A percentile compares a stretch with the other conserved stretches of the same genome.
Evolutionary conservation across 106 monocot species (phyloP).

Genomic region (Posidonia australis): DNA sequence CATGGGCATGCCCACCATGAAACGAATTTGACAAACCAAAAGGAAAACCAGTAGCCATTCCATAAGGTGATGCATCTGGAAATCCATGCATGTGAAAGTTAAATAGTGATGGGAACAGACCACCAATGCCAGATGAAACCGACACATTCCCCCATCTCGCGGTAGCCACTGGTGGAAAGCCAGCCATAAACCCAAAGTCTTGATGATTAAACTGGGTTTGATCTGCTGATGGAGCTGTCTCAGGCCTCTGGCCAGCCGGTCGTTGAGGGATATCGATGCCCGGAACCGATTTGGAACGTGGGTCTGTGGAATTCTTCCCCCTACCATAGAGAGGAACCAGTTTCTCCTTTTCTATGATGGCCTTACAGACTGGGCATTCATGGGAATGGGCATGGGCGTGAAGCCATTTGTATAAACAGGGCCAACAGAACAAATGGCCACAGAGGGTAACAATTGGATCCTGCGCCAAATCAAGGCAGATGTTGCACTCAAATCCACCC

Average conservation of each 20-base stretch:
- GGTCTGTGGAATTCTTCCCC: slow-evolving; percentile 49
- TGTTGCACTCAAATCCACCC: slow-evolving; percentile 70
- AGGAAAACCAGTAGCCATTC: slow-evolving; percentile 8
- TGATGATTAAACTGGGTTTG: slow-evolving; percentile 35
- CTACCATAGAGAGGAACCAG: slow-evolving; percentile 74
- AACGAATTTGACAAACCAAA: slow-evolving; percentile 16
- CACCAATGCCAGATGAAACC: slow-evolving; percentile 18
- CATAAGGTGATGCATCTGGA: slow-evolving; percentile 16
- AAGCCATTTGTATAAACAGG: slow-evolving; percentile 76
- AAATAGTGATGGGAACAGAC: slow-evolving; percentile 16
- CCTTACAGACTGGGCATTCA: slow-evolving; percentile 84
- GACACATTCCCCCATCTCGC: slow-evolving; percentile 5
- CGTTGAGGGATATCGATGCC: slow-evolving; percentile 58
- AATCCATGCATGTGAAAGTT: slow-evolving; percentile 24
- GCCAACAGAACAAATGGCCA: slow-evolving; percentile 83
- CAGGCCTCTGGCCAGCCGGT: slow-evolving; percentile 55
- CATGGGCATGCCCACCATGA: slow-evolving; percentile 3
- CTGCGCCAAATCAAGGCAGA: slow-evolving; percentile 72
- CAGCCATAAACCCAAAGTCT: slow-evolving; percentile 28
- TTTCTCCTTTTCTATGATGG: slow-evolving; percentile 51
- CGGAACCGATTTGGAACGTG: slow-evolving; percentile 35
- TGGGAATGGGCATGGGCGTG: slow-evolving; percentile 39
- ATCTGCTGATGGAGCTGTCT: slow-evolving; percentile 38
- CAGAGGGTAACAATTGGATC: slow-evolving; percentile 80
- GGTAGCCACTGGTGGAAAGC: slow-evolving; percentile 4